Base-by-base conservation (phyloP, 768 basidiomycete species). In the Amanita rubescens region DNA sequence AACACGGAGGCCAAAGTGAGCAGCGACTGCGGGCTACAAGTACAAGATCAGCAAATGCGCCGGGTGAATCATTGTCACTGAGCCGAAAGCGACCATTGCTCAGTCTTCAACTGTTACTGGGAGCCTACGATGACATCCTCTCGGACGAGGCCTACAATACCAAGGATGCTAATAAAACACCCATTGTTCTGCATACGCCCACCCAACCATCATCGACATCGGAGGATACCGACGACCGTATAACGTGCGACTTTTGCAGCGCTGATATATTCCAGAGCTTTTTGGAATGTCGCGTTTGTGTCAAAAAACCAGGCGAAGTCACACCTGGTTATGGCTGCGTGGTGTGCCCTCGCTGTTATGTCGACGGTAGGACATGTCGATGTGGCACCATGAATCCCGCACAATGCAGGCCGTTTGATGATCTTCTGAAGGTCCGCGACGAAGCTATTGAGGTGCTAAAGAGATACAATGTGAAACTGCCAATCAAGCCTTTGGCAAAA, bases 251-350 rank as follows among this genome's bases (percentile, higher is more conserved):
- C 62, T 91, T 89, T 63, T 93, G 90, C 60, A 83, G 81, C 15
- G 79, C 78, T 2, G 90, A 93, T 60, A 78, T 93, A 55, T 92
- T 91, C 58, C 83, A 89, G 58, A 83, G 84, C 56, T 90, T 83
- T 63, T 87, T 92, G 57, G 82, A 87, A 63, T 92, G 90, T 62
- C 61, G 63, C 1, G 55, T 58, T 0, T 87, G 87, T 59, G 66
- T 69, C 9, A 53, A 57, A 5, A 45, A 33, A 22, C 49, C 42
- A 55, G 24, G 22, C 15, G 35, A 30, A 32, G 34, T 46, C 15
- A 47, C 20, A 25, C 59, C 61, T 10, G 76, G 76, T 1, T 73
- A 74, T 55, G 77, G 75, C 11, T 69, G 80, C 53, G 65, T 76
- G 17, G 66, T 90, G 5, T 93, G 90, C 64, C 68, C 86, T 0